phyloP scores from a whole-genome alignment of 164 flowering plant genomes.

The Houttuynia cordata region DNA sequence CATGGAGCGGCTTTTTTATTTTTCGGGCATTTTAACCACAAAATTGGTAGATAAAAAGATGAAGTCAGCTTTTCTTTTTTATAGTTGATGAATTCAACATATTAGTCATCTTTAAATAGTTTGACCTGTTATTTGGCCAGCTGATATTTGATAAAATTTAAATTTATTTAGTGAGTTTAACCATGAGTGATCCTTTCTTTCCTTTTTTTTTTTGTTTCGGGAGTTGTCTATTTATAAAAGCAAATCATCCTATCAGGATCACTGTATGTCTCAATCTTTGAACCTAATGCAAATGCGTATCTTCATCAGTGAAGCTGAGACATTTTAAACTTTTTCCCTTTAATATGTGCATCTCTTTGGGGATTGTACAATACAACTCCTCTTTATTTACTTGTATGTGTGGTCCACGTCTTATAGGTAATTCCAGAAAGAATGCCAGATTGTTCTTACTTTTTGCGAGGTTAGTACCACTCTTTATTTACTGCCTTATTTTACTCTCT shows the following conservation, averaged over 20 bases:
- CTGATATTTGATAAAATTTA: background rate
- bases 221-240: background rate
- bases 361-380: too few species aligned
- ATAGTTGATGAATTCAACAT: background rate
- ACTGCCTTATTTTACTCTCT: background rate
- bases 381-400: background rate
- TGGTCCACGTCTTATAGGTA: constrained; percentile 39
- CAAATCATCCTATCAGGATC: background rate
- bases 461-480: constrained; percentile 19
- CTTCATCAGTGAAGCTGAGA: too few species aligned
- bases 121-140: background rate
- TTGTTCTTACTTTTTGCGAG: constrained; percentile 86
- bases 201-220: too few species aligned
- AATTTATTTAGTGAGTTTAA: background rate
- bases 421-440: constrained; percentile 98
- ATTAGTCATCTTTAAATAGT: background rate
- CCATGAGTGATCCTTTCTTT: too few species aligned
- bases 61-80: background rate
- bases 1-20: background rate
- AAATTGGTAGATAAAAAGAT: background rate
- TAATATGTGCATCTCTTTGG: too few species aligned
- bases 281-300: background rate
- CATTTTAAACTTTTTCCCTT: too few species aligned
- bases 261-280: background rate
- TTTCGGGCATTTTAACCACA: background rate